Evolutionary conservation across 129 eudicot genomes (phyloP).

Genomic region (Saussurea involucrata): DNA sequence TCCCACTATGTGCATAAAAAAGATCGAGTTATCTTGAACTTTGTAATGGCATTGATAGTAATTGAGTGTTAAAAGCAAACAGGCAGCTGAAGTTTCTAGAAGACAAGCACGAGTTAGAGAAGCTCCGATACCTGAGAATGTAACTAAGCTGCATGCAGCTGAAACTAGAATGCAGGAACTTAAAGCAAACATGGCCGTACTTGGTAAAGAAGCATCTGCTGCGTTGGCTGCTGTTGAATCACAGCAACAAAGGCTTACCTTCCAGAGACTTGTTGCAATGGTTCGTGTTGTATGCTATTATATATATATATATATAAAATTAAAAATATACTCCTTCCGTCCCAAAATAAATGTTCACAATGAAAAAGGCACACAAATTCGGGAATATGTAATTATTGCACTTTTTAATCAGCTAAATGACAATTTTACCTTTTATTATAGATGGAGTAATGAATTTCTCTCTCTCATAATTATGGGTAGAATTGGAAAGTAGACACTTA

Average conservation of each 20-base stretch:
- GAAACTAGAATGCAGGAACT: constrained; percentile 95
- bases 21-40: constrained; percentile 1
- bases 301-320: neutral
- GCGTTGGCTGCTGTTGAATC: constrained; percentile 95
- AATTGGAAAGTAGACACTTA: neutral
- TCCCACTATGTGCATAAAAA: neutral
- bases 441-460: neutral
- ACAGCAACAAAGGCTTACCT: constrained; percentile 92
- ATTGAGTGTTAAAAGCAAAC: constrained; percentile 40
- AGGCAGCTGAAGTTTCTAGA: constrained; percentile 92
- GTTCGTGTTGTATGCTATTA: constrained; percentile 27
- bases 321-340: neutral
- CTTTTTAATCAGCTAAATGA: neutral
- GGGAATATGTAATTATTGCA: neutral
- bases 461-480: neutral
- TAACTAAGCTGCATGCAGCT: constrained; percentile 90
- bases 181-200: constrained; percentile 92
- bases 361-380: neutral
- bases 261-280: constrained; percentile 96
- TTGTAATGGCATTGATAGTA: constrained; percentile 23
- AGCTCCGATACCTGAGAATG: constrained; percentile 88
- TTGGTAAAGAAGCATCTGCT: constrained; percentile 96
- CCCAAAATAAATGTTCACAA: neutral
- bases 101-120: constrained; percentile 91
- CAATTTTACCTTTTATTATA: neutral